Base-by-base conservation (phyloP, 2,329 filamentous ascomycete genomes). In the Clonostachys chloroleuca region DNA sequence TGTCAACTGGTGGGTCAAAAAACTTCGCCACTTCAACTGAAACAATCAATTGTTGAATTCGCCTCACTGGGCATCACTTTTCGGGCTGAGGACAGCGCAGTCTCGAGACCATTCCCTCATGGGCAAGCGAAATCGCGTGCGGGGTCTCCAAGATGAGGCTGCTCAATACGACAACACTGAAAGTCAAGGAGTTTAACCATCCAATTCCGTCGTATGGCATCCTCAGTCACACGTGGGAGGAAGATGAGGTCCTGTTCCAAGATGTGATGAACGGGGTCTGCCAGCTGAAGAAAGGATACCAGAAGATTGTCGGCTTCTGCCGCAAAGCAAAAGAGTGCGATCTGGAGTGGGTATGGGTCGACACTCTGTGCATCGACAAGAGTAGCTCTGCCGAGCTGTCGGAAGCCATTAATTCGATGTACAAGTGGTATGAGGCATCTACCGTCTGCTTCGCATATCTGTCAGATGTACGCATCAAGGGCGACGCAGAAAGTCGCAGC, bases 171-270 rank as follows among this genome's bases (percentile, higher is more conserved):
- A n/a, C 36, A 8, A n/a, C 36, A 18, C 12, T n/a, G 14, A 7
- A 39, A 18, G 14, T 39, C 14, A n/a, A n/a, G 14, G 36, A 39
- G 36, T 39, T 39, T 18, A 12, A 35, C 12, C 57, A 61, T 34
- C 24, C 24, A 30, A 30, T 30, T 9, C 24, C 24, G 24, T 30
- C 24, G 9, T 64, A 64, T 46, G 60, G 58, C 42, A 61, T 64
- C 40, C 48, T 64, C 8, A 63, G 61, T 12, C 62, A 64, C 50
- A 62, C 58, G 17, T 62, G 59, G 55, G 54, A 50, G 10, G 40
- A 52, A 4, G 60, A 61, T 5, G 62, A 65, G 43, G 56, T 61
- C 39, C 52, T 51, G 5, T 54, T 54, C 43, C 52, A 55, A 20
- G 52, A 57, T 46, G 47, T 58, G 49, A 45, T 44, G 9, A 43